Evolutionary conservation across 331 rosid genomes (phyloP).

Genomic region (Phaseolus coccineus): DNA sequence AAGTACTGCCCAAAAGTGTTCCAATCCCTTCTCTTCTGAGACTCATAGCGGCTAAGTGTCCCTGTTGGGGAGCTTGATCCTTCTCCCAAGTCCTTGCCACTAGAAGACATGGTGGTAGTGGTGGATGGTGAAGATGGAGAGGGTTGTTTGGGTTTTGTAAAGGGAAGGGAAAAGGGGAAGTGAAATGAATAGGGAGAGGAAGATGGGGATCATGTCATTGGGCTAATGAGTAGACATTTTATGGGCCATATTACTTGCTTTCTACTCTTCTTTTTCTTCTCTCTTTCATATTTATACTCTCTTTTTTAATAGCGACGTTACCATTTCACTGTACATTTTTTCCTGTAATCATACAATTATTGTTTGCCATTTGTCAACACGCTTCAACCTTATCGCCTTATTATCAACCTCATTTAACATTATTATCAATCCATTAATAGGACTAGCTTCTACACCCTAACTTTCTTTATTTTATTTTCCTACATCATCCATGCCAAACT

Average conservation of each 20-base stretch:
- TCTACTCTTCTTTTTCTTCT: constrained; percentile 59
- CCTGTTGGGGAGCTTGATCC: constrained; percentile 64
- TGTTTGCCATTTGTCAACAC: constrained; percentile 53
- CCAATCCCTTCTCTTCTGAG: constrained; percentile 96
- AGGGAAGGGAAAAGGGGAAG: constrained; percentile 37
- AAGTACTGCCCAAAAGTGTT: constrained; percentile 96
- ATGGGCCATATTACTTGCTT: constrained; percentile 79
- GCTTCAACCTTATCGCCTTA: constrained; percentile 43
- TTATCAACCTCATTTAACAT: constrained; percentile 34
- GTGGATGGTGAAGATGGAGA: constrained; percentile 38
- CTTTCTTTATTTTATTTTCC: not conserved
- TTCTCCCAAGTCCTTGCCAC: constrained; percentile 68
- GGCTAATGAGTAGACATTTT: constrained; percentile 80
- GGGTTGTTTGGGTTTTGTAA: constrained; percentile 44
- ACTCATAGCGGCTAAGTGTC: constrained; percentile 89
- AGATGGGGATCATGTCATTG: constrained; percentile 73
- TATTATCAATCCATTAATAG: constrained; percentile 42
- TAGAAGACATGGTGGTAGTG: constrained; percentile 47
- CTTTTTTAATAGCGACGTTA: constrained; percentile 15
- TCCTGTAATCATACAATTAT: constrained; percentile 50
- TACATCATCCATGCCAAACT: not conserved
- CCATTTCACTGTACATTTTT: constrained; percentile 41
- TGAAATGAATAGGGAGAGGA: constrained; percentile 76
- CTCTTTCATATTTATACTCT: constrained; percentile 30
- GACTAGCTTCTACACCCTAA: constrained; percentile 9